phyloP scores from a whole-genome alignment of 2,329 filamentous ascomycete species.

The Pseudogymnoascus pannorum region DNA sequence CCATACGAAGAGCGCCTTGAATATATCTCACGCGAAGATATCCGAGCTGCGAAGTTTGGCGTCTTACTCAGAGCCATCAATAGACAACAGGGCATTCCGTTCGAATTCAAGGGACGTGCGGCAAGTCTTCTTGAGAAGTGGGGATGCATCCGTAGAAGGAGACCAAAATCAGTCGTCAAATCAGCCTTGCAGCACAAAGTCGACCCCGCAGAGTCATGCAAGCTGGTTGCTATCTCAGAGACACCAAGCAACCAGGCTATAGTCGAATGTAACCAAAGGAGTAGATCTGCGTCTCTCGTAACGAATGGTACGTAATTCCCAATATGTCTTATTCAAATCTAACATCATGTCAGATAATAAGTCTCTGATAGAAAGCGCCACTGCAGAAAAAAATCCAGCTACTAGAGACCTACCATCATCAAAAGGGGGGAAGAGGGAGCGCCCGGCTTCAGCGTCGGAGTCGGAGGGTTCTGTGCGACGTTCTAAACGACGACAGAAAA shows the following conservation, averaged over 20 bases:
- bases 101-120: not conserved
- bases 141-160: not conserved
- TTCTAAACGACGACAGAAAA: not conserved
- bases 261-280: not conserved
- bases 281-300: not conserved
- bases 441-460: not conserved
- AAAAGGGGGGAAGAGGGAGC: not conserved
- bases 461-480: not conserved
- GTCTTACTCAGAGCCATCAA: not conserved
- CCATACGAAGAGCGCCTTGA: not conserved
- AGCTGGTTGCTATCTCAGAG: not conserved
- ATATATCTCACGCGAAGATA: not conserved
- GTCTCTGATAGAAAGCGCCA: not conserved
- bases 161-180: not conserved
- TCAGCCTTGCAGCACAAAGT: not conserved
- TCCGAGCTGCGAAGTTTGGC: not conserved
- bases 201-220: not conserved
- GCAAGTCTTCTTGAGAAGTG: not conserved
- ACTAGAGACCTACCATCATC: not conserved
- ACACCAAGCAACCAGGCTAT: not conserved
- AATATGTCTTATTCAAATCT: not conserved
- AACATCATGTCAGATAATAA: not conserved
- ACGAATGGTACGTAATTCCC: not conserved
- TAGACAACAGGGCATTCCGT: not conserved
- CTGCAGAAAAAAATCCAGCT: not conserved